Evolutionary conservation across 345 rosid species (phyloP), one percentile per base, ranked within the genome.

Genomic region (Camelina hispida): DNA sequence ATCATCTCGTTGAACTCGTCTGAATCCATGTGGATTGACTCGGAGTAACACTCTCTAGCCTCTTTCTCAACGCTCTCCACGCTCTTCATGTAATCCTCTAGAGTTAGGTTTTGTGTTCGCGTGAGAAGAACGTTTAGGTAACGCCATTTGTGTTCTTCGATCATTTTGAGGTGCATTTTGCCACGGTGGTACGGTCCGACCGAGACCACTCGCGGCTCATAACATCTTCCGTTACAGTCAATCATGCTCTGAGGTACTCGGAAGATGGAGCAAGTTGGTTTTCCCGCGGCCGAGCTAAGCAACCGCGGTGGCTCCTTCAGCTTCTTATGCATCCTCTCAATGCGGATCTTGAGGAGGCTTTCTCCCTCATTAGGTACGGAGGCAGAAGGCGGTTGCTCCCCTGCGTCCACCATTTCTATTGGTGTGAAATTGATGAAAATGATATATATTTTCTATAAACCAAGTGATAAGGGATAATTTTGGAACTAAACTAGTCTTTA

Each of bases 131-230:
- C 58, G 15, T 88, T 83, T 14, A 91, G 62, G 71, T 89, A 91
- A 15, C 73, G 76, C 93, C 97, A 91, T 65, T 91, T 91, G 78
- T 91, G 97, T 77, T 91, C 93, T 66, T 91, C 88, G 17, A 91
- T 88, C 89, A 91, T 89, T 44, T 58, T 50, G 17, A 89, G 84
- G 1, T 83, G 81, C 0, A 72, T 38, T 37, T 85, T 46, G 12
- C 87, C 87, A 3, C 78, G 75, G 82, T 91, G 95, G 63, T 84
- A 87, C 1, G 97, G 97, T 5, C 97, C 97, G 0, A 91, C 72
- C 1, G 97, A 89, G 71, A 89, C 91, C 7, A 87, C 84, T 10
- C 82, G 87, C 13, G 97, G 96, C 64, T 81, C 83, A 28, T 91
- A 91, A 50, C 77, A 83, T 81, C 55, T 79, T 14, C 88, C 88